Base-by-base conservation (phyloP, 805 yeast species). In the Wickerhamomyces xylosicus region DNA sequence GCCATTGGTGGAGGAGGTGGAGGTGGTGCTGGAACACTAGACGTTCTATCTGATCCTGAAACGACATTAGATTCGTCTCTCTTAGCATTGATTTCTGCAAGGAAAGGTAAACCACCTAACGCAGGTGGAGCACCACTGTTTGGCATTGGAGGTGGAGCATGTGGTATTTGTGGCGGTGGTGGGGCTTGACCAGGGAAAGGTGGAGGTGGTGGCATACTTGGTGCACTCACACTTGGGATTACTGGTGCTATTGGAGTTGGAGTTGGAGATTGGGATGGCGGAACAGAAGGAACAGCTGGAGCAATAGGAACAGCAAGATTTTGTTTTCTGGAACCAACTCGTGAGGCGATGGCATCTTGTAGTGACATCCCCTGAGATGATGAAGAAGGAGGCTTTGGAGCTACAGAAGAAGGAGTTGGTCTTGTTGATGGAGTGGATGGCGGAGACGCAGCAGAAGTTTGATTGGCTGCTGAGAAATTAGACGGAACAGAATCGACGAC, bases 31-130 rank as follows among this genome's bases (percentile, higher is more conserved):
- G 52, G 34, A 9, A 62, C 47, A 18, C 47, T 39, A 17, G 37
- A 21, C 17, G 46, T 35, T 28, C 38, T 42, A 4, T 35, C 39
- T 6, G 40, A 22, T 29, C 44, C 48, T 16, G 36, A 67, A 3
- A 66, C 64, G 15, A 68, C 74, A 49, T 56, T 63, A 29, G 63
- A 45, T 31, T 69, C 72, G 39, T 65, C 69, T 42, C 76, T 58
- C 47, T 66, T 68, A 18, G 63, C 63, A 47, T 69, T 69, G 40
- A 72, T 70, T 42, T 72, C 71, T 6, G 70, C 66, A 13, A 71
- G 53, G 48, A 71, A 70, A 2, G 76, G 72, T 9, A 69, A 49
- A 2, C 67, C 64, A 1, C 66, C 70, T 17, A 46, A 41, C 10
- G 27, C 33, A 25, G 57, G 44, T 15, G 41, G 36, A 2, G 51